phyloP scores from a whole-genome alignment of 1,284 basidiomycete species.

The Irpex sp. region DNA sequence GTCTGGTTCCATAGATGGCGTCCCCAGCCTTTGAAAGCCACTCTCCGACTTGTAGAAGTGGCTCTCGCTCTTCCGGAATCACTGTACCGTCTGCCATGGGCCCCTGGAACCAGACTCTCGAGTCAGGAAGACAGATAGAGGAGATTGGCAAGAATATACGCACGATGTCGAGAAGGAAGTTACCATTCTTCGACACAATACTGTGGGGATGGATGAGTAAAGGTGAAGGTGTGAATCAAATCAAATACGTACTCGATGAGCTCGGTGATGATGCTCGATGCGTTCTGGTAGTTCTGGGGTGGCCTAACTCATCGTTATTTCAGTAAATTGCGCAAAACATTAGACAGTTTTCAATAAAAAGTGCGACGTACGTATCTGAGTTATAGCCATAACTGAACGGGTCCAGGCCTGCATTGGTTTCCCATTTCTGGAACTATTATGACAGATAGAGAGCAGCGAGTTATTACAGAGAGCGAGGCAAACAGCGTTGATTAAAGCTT shows the following conservation, averaged over 20 bases:
- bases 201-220: conserved; percentile 1
- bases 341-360: conserved; percentile 8
- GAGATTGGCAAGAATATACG: neutral
- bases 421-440: conserved; percentile 39
- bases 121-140: conserved; percentile 9
- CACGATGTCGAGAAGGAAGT: conserved; percentile 14
- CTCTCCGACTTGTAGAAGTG: conserved; percentile 18
- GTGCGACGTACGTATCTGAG: conserved; percentile 15
- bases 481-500: neutral
- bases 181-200: conserved; percentile 19
- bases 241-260: conserved; percentile 14
- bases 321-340: conserved; percentile 18
- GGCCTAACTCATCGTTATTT: conserved; percentile 28
- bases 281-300: conserved; percentile 16
- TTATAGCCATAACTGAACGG: conserved; percentile 37
- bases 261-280: conserved; percentile 13
- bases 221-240: neutral
- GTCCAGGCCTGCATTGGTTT: conserved; percentile 52
- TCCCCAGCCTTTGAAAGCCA: conserved; percentile 31
- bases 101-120: conserved; percentile 10
- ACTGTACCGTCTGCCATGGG: conserved; percentile 17
- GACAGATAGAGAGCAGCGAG: neutral
- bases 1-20: conserved; percentile 27
- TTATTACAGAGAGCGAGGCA: neutral
- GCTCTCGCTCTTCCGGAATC: conserved; percentile 13